Percentiles rank a stretch among this genome's conserved stretches.
These are phyloP conservation scores for Candida railenensis DNA, from an alignment of 805 yeast genomes.

Conservation along the genomic window DNA sequence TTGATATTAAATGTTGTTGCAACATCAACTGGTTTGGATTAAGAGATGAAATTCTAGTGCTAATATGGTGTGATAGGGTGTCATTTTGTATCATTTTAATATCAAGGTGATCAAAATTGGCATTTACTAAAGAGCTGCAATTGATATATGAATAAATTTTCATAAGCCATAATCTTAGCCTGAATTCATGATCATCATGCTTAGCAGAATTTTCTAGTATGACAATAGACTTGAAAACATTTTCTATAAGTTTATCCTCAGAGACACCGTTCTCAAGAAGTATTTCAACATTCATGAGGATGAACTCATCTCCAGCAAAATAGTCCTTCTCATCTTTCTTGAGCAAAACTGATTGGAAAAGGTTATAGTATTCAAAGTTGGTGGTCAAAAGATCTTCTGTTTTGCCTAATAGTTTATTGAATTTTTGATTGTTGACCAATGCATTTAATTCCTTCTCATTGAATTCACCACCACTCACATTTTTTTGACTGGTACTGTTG, in stretches of 20 bases:
- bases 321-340: conserved; percentile 62
- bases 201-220: conserved; percentile 56
- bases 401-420: conserved; percentile 33
- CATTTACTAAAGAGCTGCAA: conserved; percentile 46
- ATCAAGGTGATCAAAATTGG: conserved; percentile 53
- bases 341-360: conserved; percentile 29
- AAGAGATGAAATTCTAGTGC: conserved; percentile 45
- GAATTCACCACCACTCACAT: conserved; percentile 8
- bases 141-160: conserved; percentile 62
- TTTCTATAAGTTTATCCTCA: conserved; percentile 17
- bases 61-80: conserved; percentile 52
- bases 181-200: conserved; percentile 71
- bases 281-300: conserved; percentile 48
- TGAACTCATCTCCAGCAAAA: conserved; percentile 64
- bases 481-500: conserved; percentile 15
- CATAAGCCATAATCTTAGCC: conserved; percentile 68
- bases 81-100: conserved; percentile 79
- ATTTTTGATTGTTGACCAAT: conserved; percentile 47
- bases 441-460: conserved; percentile 14
- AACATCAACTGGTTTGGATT: conserved; percentile 44
- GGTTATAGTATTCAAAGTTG: conserved; percentile 39
- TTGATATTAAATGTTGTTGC: conserved; percentile 26
- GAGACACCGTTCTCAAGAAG: conserved; percentile 8
- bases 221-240: conserved; percentile 39
- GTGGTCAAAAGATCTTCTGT: conserved; percentile 21